Evolutionary conservation across 2,329 filamentous ascomycete genomes (phyloP), one percentile per base, ranked within the genome.

Genomic region (Colletotrichum sp.): DNA sequence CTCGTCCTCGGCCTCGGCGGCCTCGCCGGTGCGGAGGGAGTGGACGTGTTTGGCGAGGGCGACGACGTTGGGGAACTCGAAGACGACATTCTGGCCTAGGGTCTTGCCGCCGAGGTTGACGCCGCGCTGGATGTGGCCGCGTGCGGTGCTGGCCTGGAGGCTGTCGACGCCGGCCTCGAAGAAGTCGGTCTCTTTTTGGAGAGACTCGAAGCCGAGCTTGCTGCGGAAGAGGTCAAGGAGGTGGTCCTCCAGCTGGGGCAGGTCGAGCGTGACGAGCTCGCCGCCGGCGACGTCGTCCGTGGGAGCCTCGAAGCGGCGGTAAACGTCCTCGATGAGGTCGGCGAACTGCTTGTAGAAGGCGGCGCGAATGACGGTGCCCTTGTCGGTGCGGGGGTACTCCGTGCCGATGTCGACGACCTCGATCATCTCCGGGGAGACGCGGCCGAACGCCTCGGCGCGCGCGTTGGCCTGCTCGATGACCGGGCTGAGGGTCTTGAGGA

Each of bases 351-450:
- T 80, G 79, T 90, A 90, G 8, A 88, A 86, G 9, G 86, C 85
- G 8, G 75, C 75, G 8, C 75, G 75, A 34, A 91, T 91, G 72
- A 90, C 84, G 1, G 86, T 90, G 1, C 88, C 87, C 78, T 91
- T 91, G 70, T 91, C 90, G 0, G 90, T 77, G 16, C 75, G 72
- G 1, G 89, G 85, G 77, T 90, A 92, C 4, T 81, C 77, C 6
- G 84, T 86, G 1, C 86, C 87, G 0, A 83, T 77, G 0, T 86
- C 83, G 4, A 91, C 81, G 4, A 92, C 79, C 0, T 88, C 80
- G 0, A 93, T 83, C 80, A 93, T 86, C 5, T 91, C 90, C 19
- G 82, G 85, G 0, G 87, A 88, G 3, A 93, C 87, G 16, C 87
- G 86, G 0, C 88, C 88, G 78, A 91, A 93, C 0, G 86, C 87